phyloP scores from a whole-genome alignment of 139 green algal species.

The Chlorella sorokiniana region DNA sequence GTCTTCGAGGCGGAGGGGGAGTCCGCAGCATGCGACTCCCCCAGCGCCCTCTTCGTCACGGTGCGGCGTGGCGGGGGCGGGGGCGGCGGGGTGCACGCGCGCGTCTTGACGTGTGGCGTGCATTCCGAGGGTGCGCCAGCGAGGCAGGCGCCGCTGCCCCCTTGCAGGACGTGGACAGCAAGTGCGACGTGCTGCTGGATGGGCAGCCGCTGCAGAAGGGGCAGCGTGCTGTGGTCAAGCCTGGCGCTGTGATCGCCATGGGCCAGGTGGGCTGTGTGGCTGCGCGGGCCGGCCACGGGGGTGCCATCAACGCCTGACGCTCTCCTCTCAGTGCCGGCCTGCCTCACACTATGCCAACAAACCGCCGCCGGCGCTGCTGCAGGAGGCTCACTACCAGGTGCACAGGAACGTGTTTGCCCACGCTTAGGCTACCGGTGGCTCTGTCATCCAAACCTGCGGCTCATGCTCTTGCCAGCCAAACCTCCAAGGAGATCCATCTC shows the following conservation, averaged over 20 bases:
- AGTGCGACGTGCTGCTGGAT: slow-evolving; percentile 4
- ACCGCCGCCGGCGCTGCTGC: too few species aligned
- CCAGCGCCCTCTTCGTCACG: slow-evolving; percentile 37
- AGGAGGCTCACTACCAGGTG: slow-evolving; percentile 4
- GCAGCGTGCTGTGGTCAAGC: slow-evolving; percentile 19
- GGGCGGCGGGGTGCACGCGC: neutral
- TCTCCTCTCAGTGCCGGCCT: neutral
- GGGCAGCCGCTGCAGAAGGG: slow-evolving; percentile 32
- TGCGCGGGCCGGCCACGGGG: neutral
- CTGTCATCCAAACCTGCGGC: too few species aligned
- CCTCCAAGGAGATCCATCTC: too few species aligned
- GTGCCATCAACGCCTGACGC: neutral
- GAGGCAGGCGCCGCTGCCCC: too few species aligned
- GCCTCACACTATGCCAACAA: too few species aligned
- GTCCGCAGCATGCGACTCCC: slow-evolving; percentile 33
- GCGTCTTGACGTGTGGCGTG: neutral
- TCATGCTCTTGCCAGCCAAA: too few species aligned
- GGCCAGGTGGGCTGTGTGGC: slow-evolving; percentile 6
- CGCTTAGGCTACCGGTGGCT: neutral
- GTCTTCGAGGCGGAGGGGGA: slow-evolving; percentile 44
- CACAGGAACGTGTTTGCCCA: slow-evolving; percentile 31
- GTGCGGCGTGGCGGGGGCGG: neutral
- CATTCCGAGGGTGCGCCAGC: neutral
- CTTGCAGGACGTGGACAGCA: slow-evolving; percentile 5
- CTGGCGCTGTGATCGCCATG: slow-evolving; percentile 30